Conservation (phyloP, 805 yeast genomes). For the Kodamaea hsintzibuensis region DNA sequence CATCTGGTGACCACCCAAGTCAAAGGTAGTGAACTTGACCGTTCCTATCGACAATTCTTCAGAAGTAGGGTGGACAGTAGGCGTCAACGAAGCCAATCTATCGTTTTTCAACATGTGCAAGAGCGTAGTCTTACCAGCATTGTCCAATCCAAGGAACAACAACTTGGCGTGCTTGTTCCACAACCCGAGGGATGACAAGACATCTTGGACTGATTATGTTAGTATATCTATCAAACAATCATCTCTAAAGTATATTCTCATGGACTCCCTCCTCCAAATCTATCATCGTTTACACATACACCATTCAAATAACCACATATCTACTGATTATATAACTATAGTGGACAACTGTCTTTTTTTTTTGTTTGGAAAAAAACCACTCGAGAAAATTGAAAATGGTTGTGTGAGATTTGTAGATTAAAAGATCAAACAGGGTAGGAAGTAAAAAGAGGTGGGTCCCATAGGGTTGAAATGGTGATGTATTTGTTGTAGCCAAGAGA, state of each 20-base stretch:
- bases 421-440: too few relatives aligned
- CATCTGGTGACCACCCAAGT: conserved; percentile 97
- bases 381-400: neutral
- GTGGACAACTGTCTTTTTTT: neutral
- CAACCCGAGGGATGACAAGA: conserved; percentile 46
- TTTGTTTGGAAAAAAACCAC: neutral
- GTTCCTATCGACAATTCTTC: conserved; percentile 97
- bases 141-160: conserved; percentile 47
- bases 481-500: neutral
- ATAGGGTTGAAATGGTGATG: too few relatives aligned
- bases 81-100: conserved; percentile 95
- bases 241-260: neutral
- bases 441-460: neutral
- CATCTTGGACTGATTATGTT: conserved; percentile 41
- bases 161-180: conserved; percentile 52
- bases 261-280: too few relatives aligned
- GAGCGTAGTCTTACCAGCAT: conserved; percentile 44
- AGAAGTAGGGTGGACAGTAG: conserved; percentile 97
- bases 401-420: neutral
- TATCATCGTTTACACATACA: conserved; percentile 30
- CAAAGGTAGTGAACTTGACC: conserved; percentile 96
- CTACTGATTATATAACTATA: neutral
- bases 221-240: conserved; percentile 12
- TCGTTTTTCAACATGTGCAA: conserved; percentile 70
- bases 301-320: conserved; percentile 41